These are phyloP conservation scores for Penicillium psychrofluorescens DNA, from an alignment of 495 filamentous ascomycete species.

Conservation along the genomic window DNA sequence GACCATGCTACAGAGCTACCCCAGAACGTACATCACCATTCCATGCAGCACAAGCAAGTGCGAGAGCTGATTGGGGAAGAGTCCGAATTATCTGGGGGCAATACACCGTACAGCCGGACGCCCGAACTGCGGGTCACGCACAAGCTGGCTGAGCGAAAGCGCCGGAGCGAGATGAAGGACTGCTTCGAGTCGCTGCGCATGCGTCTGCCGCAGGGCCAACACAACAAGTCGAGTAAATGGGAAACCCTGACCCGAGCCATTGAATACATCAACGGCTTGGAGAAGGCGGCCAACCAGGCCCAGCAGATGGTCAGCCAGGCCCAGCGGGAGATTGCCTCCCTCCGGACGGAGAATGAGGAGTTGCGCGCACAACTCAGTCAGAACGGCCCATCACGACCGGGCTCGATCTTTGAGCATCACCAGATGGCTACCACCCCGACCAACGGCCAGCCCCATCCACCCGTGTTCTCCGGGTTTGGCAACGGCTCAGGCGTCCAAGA, in stretches of 20 bases:
- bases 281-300: constrained; percentile 22
- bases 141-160: constrained; percentile 92
- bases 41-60: constrained; percentile 67
- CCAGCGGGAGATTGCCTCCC: too few relatives aligned
- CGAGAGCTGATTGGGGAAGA: constrained; percentile 56
- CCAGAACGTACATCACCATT: constrained; percentile 61
- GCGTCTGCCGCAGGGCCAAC: constrained; percentile 76
- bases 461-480: constrained; percentile 27
- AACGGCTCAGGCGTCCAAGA: constrained; percentile 29
- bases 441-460: constrained; percentile 29
- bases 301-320: constrained; percentile 35
- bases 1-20: constrained; percentile 30
- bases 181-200: constrained; percentile 82
- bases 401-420: constrained; percentile 36
- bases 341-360: constrained; percentile 46
- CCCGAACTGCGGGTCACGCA: constrained; percentile 93
- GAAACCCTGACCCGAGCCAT: constrained; percentile 73
- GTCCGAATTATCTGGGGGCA: constrained; percentile 41
- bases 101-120: constrained; percentile 84
- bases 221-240: constrained; percentile 97
- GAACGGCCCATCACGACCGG: constrained; percentile 34
- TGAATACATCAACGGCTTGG: constrained; percentile 34
- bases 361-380: constrained; percentile 39
- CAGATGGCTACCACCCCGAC: constrained; percentile 26
- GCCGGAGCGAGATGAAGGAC: constrained; percentile 96